Conservation (phyloP, 768 basidiomycete genomes). For the Suillus subluteus region DNA sequence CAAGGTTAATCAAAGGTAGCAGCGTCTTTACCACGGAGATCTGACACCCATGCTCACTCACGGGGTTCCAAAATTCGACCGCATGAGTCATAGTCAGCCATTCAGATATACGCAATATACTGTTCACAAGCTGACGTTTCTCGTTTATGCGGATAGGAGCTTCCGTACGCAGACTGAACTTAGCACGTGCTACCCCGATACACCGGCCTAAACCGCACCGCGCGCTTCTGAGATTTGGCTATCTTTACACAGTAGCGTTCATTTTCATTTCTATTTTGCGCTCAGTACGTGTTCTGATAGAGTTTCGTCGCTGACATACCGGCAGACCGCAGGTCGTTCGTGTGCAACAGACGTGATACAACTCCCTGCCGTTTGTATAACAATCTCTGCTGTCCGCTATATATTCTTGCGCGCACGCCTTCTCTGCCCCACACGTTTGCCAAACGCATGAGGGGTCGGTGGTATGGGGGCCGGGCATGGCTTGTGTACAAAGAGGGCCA, state of each 20-base stretch:
- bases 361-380: too few relatives aligned
- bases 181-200: too few relatives aligned
- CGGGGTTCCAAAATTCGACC: not conserved
- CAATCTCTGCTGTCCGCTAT: too few relatives aligned
- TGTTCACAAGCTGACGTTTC: too few relatives aligned
- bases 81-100: too few relatives aligned
- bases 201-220: too few relatives aligned
- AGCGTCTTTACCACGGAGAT: not conserved
- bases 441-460: conserved; percentile 11
- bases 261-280: not conserved
- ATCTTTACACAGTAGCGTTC: too few relatives aligned
- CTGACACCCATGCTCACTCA: too few relatives aligned
- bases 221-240: too few relatives aligned
- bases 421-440: conserved; percentile 1
- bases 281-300: not conserved
- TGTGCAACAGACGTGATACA: not conserved
- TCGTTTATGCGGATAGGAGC: too few relatives aligned
- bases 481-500: not conserved
- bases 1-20: not conserved
- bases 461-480: not conserved
- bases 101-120: too few relatives aligned
- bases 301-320: not conserved
- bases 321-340: not conserved
- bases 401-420: not conserved
- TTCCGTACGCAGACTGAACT: too few relatives aligned